Percentiles rank a stretch among this genome's conserved stretches.
These are phyloP conservation scores for Euptelea pleiosperma DNA, from an alignment of 164 flowering plant species.

Conservation along the genomic window DNA sequence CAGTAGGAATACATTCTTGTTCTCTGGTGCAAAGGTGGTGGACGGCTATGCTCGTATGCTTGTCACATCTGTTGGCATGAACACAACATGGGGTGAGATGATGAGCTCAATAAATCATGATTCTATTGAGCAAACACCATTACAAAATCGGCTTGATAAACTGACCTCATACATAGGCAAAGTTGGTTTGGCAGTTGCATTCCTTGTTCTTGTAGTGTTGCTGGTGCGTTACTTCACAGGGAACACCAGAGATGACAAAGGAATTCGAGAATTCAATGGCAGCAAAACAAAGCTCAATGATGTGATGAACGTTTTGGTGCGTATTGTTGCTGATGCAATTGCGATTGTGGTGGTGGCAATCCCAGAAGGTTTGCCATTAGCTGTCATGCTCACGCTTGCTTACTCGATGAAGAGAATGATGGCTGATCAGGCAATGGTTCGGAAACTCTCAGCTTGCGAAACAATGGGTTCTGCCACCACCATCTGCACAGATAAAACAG, in stretches of 20 bases:
- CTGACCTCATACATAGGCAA: slow-evolving; percentile 65
- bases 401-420: slow-evolving; percentile 86
- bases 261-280: slow-evolving; percentile 35
- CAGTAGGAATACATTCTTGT: slow-evolving; percentile 42
- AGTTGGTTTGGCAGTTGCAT: slow-evolving; percentile 66
- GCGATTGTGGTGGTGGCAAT: slow-evolving; percentile 81
- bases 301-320: slow-evolving; percentile 40
- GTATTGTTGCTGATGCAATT: slow-evolving; percentile 57
- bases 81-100: slow-evolving; percentile 80
- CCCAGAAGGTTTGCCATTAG: slow-evolving; percentile 79
- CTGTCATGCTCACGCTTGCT: slow-evolving; percentile 70
- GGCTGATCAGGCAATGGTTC: slow-evolving; percentile 73
- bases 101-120: slow-evolving; percentile 53
- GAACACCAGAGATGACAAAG: slow-evolving; percentile 40
- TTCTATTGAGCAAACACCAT: no score
- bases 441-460: slow-evolving; percentile 75
- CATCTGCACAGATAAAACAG: slow-evolving; percentile 76
- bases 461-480: slow-evolving; percentile 81
- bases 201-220: slow-evolving; percentile 54
- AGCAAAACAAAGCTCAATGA: slow-evolving; percentile 33
- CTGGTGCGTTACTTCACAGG: slow-evolving; percentile 67
- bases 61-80: slow-evolving; percentile 54
- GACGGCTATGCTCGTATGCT: slow-evolving; percentile 63
- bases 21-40: slow-evolving; percentile 64
- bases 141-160: slow-evolving; percentile 47